Conservation (phyloP, 192 early-diverging fungal species). For the Dissophora globulifera region DNA sequence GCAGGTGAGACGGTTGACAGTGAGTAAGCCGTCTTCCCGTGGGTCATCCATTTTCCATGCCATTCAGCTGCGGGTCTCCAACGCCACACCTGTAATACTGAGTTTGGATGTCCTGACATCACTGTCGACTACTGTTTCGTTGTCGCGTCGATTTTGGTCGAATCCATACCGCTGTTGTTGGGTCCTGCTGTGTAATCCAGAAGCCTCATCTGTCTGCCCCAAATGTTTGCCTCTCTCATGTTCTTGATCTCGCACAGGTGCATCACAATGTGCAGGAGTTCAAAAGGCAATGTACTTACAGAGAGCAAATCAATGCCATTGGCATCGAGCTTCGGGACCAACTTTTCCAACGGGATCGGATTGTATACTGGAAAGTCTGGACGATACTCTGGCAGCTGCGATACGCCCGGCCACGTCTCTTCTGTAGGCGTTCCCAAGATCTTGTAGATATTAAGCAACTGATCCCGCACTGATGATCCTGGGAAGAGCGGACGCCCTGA, state of each 20-base stretch:
- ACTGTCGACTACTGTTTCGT: not conserved
- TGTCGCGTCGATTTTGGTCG: too few species aligned
- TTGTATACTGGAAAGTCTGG: slow-evolving; percentile 82
- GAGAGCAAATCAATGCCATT: slow-evolving; percentile 88
- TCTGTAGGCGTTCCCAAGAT: slow-evolving; percentile 85
- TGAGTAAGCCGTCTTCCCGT: too few species aligned
- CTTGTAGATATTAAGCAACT: slow-evolving; percentile 93
- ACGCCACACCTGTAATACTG: too few species aligned
- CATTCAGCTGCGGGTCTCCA: too few species aligned
- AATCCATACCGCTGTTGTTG: not conserved
- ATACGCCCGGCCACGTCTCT: slow-evolving; percentile 86
- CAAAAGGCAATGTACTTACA: slow-evolving; percentile 45
- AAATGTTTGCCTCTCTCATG: not conserved
- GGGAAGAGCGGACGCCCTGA: slow-evolving; percentile 92
- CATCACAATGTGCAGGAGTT: not conserved
- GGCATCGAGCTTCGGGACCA: slow-evolving; percentile 86
- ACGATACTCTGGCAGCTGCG: slow-evolving; percentile 90
- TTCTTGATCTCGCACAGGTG: not conserved
- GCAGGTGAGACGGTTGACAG: too few species aligned
- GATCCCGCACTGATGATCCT: slow-evolving; percentile 88
- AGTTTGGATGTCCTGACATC: not conserved
- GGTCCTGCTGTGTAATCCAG: not conserved
- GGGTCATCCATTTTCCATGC: not conserved
- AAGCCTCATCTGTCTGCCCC: not conserved
- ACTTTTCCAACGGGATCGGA: slow-evolving; percentile 73